Evolutionary conservation across 371 early-diverging fungal species (phyloP), one percentile per base, ranked within the genome.

Genomic region (Chytridium lagenaria): DNA sequence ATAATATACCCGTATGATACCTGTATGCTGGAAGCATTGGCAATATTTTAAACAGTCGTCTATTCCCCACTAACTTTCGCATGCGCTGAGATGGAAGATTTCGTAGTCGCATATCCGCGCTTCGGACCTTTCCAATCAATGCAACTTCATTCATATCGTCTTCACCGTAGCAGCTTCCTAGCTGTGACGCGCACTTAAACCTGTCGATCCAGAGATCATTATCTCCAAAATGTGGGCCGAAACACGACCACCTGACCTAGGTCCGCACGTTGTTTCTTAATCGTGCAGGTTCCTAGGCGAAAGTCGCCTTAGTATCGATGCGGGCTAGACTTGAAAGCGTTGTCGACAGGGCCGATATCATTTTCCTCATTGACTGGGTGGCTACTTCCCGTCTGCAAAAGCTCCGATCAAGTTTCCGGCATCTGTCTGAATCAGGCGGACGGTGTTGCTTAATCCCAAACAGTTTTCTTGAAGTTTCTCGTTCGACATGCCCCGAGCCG

Each of bases 391-490:
- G 30, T 55, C 57, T 19, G 57, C 57, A 30, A 55, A 55, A 23
- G 57, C 57, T 26, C 57, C 57, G 26, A 55, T 23, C 5, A 55
- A 7, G 30, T 55, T 55, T 55, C 57, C 57, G 15, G 57, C 7
- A 26, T 55, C 57, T 10, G 57, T 55, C 10, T 55, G 57, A 30
- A 55, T 55, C 57, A 55, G 30, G 30, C 57, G 23, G 7, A 55
- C 30, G 30, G 57, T 55, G 26, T 55, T 55, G 16, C 57, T 10
- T 55, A 55, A 23, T 16, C 57, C 57, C 26, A 55, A 30, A 55
- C 57, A 55, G 57, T 23, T 16, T 30, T 55, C 57, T 26, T 55
- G 57, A 55, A 55, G 23, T 23, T 55, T 55, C 57, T 55, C 57
- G 26, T 55, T 55, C 7, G 57, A 55, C 57, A 55, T 55, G 30